A percentile compares a stretch with the other conserved stretches of the same genome.
Conservation (phyloP, 1,139 yeast species). For the Geotrichum macrosporum region DNA sequence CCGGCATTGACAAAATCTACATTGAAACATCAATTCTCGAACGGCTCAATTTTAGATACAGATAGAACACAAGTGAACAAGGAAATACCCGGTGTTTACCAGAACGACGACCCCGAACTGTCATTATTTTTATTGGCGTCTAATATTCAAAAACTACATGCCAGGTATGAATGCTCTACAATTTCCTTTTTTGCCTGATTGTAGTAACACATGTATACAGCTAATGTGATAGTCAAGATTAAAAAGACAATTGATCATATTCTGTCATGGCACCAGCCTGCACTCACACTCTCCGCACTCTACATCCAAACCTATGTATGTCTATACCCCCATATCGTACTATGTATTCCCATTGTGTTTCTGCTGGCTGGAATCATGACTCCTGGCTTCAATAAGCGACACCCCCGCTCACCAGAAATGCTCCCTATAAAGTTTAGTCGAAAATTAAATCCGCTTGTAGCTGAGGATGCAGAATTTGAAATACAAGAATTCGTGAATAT, state of each 20-base stretch:
- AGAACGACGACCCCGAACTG: conserved; percentile 14
- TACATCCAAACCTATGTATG: conserved; percentile 36
- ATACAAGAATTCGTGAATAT: conserved; percentile 12
- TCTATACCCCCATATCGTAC: conserved; percentile 64
- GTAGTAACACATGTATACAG: not conserved
- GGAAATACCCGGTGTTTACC: no score
- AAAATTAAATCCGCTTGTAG: conserved; percentile 1
- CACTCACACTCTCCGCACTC: conserved; percentile 34
- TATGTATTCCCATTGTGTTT: conserved; percentile 58
- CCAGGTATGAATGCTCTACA: conserved; percentile 12
- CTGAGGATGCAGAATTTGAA: conserved; percentile 9
- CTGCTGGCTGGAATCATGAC: conserved; percentile 57
- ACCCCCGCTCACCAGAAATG: conserved; percentile 40
- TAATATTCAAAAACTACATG: conserved; percentile 19
- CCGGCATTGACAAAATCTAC: conserved; percentile 2
- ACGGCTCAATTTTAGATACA: no score
- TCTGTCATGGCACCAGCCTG: conserved; percentile 21
- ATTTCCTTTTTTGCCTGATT: not conserved
- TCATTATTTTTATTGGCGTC: conserved; percentile 19
- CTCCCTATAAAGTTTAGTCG: conserved; percentile 22
- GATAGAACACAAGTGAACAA: not conserved
- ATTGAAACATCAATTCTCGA: not conserved
- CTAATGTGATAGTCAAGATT: conserved; percentile 9
- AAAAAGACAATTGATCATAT: conserved; percentile 12
- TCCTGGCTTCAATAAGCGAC: conserved; percentile 68